These are phyloP conservation scores for Phytophthora tentaculata DNA, from an alignment of 352 stramenopile genomes.

Conservation along the genomic window DNA sequence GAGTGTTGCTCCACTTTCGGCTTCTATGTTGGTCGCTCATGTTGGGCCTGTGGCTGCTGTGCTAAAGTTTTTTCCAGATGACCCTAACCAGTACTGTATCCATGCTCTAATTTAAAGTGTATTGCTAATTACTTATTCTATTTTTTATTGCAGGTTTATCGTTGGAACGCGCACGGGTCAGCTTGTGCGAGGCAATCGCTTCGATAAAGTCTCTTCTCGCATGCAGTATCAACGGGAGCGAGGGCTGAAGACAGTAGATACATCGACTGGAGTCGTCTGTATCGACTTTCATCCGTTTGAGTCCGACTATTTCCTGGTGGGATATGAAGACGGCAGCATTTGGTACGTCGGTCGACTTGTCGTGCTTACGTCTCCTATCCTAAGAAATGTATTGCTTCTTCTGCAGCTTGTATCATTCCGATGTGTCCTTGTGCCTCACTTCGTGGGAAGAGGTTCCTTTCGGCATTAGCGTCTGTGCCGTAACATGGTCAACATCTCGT, in stretches of 20 bases:
- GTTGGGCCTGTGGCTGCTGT: slow-evolving; percentile 57
- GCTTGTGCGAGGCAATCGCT: slow-evolving; percentile 51
- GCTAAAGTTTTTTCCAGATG: slow-evolving; percentile 57
- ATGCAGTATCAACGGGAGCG: slow-evolving; percentile 32
- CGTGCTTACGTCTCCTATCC: no score
- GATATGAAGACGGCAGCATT: slow-evolving; percentile 64
- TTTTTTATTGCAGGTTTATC: slow-evolving; percentile 43
- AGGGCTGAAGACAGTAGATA: slow-evolving; percentile 5
- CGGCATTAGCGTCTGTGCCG: slow-evolving; percentile 42
- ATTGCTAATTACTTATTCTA: neutral
- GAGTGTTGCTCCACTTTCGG: slow-evolving; percentile 16
- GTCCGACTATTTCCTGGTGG: slow-evolving; percentile 63
- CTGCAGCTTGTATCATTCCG: slow-evolving; percentile 53
- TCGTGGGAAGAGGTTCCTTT: slow-evolving; percentile 63
- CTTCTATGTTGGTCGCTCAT: neutral
- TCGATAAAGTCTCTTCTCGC: slow-evolving; percentile 30
- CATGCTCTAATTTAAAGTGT: neutral
- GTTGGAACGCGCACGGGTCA: slow-evolving; percentile 52
- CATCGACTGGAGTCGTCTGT: slow-evolving; percentile 39
- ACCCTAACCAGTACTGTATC: slow-evolving; percentile 58
- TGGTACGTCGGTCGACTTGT: slow-evolving; percentile 30
- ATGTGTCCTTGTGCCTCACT: slow-evolving; percentile 44
- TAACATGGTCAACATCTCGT: slow-evolving; percentile 63
- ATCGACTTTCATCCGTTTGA: slow-evolving; percentile 65
- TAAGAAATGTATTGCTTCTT: neutral